A percentile compares a stretch with the other conserved stretches of the same genome.
These are phyloP conservation scores for Closterium sp. DNA, from an alignment of 139 green algal genomes.

Conservation along the genomic window DNA sequence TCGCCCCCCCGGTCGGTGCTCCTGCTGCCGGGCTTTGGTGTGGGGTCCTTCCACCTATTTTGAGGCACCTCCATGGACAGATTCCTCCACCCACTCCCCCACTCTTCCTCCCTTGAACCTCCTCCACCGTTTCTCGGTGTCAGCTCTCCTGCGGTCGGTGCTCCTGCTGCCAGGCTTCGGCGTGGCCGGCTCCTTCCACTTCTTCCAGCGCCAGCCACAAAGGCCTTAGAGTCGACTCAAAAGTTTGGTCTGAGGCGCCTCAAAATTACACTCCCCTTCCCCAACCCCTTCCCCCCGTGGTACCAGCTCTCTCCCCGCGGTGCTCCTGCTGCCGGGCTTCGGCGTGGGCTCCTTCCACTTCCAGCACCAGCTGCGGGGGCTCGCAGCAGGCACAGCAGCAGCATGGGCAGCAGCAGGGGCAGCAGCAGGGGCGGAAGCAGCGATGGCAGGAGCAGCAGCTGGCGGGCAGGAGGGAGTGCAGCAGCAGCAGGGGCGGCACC, in stretches of 20 bases:
- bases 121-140: background rate
- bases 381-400: conserved; percentile 13
- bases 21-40: too few relatives aligned
- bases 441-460: too few relatives aligned
- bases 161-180: too few relatives aligned
- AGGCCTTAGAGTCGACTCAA: too few relatives aligned
- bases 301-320: background rate
- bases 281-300: too few relatives aligned
- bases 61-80: too few relatives aligned
- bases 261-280: background rate
- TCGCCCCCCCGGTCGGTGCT: too few relatives aligned
- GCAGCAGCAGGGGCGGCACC: conserved; percentile 15
- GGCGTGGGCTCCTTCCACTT: conserved; percentile 57
- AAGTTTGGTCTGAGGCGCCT: background rate
- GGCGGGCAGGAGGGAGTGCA: background rate
- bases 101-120: background rate
- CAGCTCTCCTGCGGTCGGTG: too few relatives aligned
- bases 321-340: conserved; percentile 10
- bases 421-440: background rate
- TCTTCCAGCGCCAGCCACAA: too few relatives aligned
- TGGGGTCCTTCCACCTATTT: too few relatives aligned
- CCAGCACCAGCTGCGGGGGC: conserved; percentile 51
- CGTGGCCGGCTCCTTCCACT: too few relatives aligned
- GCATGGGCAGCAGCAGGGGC: background rate
- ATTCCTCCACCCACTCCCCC: background rate